Base-by-base conservation (phyloP, 1,139 yeast genomes). In the Taphrina pruni region DNA sequence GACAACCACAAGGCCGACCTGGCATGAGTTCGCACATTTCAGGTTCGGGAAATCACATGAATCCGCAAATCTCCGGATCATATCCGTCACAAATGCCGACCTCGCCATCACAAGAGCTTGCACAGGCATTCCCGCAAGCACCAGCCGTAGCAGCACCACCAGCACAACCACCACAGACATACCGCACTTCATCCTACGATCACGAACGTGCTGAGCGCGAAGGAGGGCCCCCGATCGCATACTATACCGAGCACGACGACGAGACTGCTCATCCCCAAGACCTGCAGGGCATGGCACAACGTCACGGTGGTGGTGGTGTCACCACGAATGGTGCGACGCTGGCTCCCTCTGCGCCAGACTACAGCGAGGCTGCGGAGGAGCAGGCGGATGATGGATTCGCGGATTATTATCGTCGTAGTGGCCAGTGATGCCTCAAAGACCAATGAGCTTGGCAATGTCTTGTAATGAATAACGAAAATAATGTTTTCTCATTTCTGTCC, bases 141-240 rank as follows among this genome's bases (percentile, higher is more conserved):
- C 45, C 54, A 26, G n/a, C n/a, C 39, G n/a, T 14, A 7, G 32
- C 4, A 26, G 32, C 32, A 26, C 32, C 32, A 26, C 2, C 32
- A 26, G 32, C 32, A 2, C 32, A 26, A 26, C 55, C 54, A 26
- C 32, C n/a, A 20, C 41, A 21, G 52, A 32, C 32, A 1, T 26
- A 32, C 7, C 48, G 48, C 2, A 45, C 36, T 6, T 54, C 60
- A 5, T 41, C 66, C 6, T 62, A 51, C n/a, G 66, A 62, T 48
- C 55, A 48, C 36, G 61, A 41, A 20, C 60, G 60, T 4, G 60
- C 51, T 14, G 61, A 54, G 46, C 14, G 43, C 32, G 67, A 64
- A 38, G 67, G 67, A 7, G 67, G 67, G 17, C 67, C 67, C 11
- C 67, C 67, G 11, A 55, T 64, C n/a, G 26, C 67, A 1, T 64